A percentile compares a stretch with the other conserved stretches of the same genome.
Conservation (phyloP, 768 basidiomycete genomes). For the Strobilomyces dryophilus region DNA sequence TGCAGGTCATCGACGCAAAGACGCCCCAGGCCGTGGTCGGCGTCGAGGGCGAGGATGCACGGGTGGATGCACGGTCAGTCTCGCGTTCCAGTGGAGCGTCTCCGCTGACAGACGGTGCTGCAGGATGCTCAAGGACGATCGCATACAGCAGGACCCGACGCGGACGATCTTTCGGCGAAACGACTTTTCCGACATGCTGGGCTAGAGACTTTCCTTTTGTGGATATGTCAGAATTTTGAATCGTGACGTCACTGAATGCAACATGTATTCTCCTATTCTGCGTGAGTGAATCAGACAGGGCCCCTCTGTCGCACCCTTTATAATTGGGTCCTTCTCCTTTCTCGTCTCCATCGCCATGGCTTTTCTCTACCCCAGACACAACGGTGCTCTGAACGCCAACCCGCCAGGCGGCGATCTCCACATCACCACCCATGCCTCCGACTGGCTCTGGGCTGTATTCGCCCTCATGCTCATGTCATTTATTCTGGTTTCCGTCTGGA, state of each 20-base stretch:
- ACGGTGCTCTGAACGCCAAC: constrained; percentile 33
- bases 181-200: constrained; percentile 45
- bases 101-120: neutral
- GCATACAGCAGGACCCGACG: constrained; percentile 50
- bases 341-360: constrained; percentile 21
- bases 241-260: constrained; percentile 21
- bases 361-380: constrained; percentile 10
- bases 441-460: constrained; percentile 56
- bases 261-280: constrained; percentile 15
- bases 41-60: constrained; percentile 88
- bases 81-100: neutral
- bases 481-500: constrained; percentile 36
- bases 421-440: constrained; percentile 43
- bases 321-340: neutral
- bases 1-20: constrained; percentile 80
- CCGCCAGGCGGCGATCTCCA: constrained; percentile 35
- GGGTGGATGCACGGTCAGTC: constrained; percentile 78
- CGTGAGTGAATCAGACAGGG: constrained; percentile 11
- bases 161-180: constrained; percentile 50
- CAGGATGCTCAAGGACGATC: constrained; percentile 90
- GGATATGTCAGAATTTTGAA: constrained; percentile 12
- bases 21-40: constrained; percentile 81
- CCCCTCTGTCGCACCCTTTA: constrained; percentile 17
- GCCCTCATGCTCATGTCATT: constrained; percentile 44
- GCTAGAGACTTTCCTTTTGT: constrained; percentile 20